phyloP scores from a whole-genome alignment of 2,329 filamentous ascomycete genomes.

The Fusarium mangiferae region DNA sequence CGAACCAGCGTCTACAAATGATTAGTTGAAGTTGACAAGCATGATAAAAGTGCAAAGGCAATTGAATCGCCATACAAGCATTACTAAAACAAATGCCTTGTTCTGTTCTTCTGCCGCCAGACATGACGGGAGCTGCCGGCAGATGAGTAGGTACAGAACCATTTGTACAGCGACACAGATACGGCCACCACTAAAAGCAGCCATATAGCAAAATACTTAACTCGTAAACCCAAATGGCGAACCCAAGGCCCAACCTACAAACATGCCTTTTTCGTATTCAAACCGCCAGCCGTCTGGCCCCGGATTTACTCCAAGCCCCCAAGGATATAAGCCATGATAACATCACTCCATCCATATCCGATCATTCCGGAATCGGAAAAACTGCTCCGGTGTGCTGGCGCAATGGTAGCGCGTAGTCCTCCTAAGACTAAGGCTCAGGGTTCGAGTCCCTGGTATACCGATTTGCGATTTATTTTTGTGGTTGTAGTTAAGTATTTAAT shows the following conservation, averaged over 20 bases:
- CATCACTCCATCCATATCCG: constrained; percentile 6
- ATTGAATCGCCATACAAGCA: not conserved
- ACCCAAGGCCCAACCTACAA: not conserved
- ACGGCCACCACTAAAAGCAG: not conserved
- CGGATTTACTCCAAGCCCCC: rapidly evolving
- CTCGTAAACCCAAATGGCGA: not conserved
- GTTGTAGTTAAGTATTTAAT: too few species aligned
- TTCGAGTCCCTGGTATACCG: constrained; percentile 54
- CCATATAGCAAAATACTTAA: not conserved
- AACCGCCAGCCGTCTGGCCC: not conserved
- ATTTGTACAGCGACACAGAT: not conserved
- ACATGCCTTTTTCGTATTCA: not conserved
- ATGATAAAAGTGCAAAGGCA: too few species aligned
- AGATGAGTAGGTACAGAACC: not conserved
- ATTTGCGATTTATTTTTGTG: not conserved
- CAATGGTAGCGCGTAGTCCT: constrained; percentile 54
- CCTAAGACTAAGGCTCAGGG: constrained; percentile 55
- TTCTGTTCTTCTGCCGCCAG: not conserved
- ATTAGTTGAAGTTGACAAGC: not conserved
- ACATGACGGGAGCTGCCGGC: not conserved
- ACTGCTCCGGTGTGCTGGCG: constrained; percentile 47
- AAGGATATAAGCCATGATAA: constrained; percentile 15
- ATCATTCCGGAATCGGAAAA: constrained; percentile 27
- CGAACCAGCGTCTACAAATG: not conserved
- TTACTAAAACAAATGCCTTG: not conserved